Base-by-base conservation (phyloP, 2,329 filamentous ascomycete genomes). In the Nemania sp. region DNA sequence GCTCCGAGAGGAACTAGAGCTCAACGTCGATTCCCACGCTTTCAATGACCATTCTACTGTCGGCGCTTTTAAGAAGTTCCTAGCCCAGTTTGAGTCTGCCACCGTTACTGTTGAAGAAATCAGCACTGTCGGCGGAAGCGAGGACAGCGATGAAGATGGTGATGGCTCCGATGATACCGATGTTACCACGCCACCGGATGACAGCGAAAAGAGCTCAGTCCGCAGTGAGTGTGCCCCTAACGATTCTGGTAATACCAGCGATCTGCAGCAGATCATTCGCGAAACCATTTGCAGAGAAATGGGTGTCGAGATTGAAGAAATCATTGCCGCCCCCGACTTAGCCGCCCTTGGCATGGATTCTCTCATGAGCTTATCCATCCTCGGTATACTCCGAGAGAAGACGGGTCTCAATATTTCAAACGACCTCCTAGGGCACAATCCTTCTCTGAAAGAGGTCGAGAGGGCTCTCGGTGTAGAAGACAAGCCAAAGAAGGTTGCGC, bases 261-360 rank as follows among this genome's bases (percentile, higher is more conserved):
- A 80, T 70, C 69, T 83, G 39, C 76, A 81, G 76, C 69, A 79
- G 71, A 72, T 82, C 67, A 81, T 90, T 48, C 86, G 88, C 73
- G 81, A 83, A 55, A 89, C 87, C 57, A 86, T 91, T 63, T 85
- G 87, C n/a, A 79, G 82, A 39, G 88, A 91, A 73, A 90, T 90
- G 82, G 87, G 87, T 59, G 85, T 90, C n/a, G 84, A 87, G 21
- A 78, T 88, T 11, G 84, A 87, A 32, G 87, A 90, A 67, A 78
- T 86, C 32, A 72, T 82, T 2, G 81, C 81, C 20, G 80, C 81
- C 0, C 79, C 81, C 0, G 81, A 85, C 64, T 75, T 86, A 56
- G 79, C 80, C n/a, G 80, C 81, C 2, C 74, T 86, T 12, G 84
- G 84, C 2, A 83, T 87, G 76, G 84, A 87, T 69, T 86, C 83